A percentile compares a stretch with the other conserved stretches of the same genome.
Evolutionary conservation across 352 stramenopile genomes (phyloP).

Genomic region (Phytopythium delawarense): DNA sequence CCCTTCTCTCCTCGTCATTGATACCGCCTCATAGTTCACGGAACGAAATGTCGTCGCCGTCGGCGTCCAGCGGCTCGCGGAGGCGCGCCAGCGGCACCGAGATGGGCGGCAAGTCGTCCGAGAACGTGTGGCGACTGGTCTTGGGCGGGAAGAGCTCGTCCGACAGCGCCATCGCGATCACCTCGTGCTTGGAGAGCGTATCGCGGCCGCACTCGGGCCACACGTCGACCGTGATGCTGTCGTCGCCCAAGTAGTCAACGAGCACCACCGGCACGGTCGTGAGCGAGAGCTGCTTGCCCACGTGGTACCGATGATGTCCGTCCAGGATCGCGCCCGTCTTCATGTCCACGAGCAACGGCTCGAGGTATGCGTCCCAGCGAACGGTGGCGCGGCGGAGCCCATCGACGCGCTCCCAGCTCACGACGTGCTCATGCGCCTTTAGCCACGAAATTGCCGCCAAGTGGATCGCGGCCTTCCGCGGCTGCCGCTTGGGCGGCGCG

Average conservation of each 20-base stretch:
- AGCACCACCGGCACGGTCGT: slow-evolving; percentile 68
- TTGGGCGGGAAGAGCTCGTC: slow-evolving; percentile 82
- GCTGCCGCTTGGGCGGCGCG: slow-evolving; percentile 53
- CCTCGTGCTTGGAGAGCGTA: slow-evolving; percentile 75
- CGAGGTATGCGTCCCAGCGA: slow-evolving; percentile 78
- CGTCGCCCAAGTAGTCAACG: slow-evolving; percentile 81
- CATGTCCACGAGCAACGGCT: slow-evolving; percentile 74
- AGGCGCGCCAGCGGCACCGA: slow-evolving; percentile 68
- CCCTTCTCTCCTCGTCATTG: not conserved
- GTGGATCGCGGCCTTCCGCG: slow-evolving; percentile 55
- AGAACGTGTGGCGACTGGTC: slow-evolving; percentile 84
- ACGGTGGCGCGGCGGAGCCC: slow-evolving; percentile 69
- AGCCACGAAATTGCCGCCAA: slow-evolving; percentile 66
- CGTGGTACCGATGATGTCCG: slow-evolving; percentile 81
- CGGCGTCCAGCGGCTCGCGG: slow-evolving; percentile 30
- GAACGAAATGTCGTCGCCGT: slow-evolving; percentile 18
- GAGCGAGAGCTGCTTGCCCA: slow-evolving; percentile 68
- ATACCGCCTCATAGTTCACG: slow-evolving; percentile 1
- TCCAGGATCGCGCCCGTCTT: slow-evolving; percentile 77
- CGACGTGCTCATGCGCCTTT: slow-evolving; percentile 81
- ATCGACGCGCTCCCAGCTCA: slow-evolving; percentile 84
- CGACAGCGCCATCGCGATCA: slow-evolving; percentile 83
- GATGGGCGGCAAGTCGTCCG: slow-evolving; percentile 79
- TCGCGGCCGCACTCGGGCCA: slow-evolving; percentile 84
- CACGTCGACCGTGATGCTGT: slow-evolving; percentile 81